Percentiles rank a stretch among this genome's conserved stretches.
These are phyloP conservation scores for Stephanodiscus triporus DNA, from an alignment of 108 stramenopile genomes.

Conservation along the genomic window DNA sequence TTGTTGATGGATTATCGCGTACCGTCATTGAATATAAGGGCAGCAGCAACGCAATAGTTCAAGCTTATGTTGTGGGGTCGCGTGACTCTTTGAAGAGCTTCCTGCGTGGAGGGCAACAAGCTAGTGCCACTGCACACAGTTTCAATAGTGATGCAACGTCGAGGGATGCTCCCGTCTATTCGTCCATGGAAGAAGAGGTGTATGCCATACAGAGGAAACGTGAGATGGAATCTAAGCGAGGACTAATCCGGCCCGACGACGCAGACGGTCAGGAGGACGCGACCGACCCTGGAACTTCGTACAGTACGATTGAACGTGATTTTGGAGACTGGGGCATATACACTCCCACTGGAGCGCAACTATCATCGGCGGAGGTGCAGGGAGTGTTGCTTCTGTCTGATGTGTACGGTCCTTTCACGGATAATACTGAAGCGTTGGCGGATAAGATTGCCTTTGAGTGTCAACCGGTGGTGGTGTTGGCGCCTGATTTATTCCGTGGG, in stretches of 20 bases:
- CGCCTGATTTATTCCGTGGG: constrained; percentile 82
- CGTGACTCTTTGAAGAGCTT: constrained; percentile 73
- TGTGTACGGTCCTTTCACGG: constrained; percentile 76
- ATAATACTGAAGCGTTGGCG: constrained; percentile 72
- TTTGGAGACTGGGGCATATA: constrained; percentile 85
- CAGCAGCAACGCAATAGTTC: constrained; percentile 64
- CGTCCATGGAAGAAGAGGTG: constrained; percentile 50
- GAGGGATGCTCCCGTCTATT: constrained; percentile 14
- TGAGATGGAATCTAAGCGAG: constrained; percentile 70
- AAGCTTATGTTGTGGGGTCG: constrained; percentile 83
- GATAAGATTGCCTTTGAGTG: constrained; percentile 93
- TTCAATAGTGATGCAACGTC: constrained; percentile 5
- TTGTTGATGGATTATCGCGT: constrained; percentile 76
- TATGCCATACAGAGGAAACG: constrained; percentile 59
- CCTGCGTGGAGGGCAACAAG: constrained; percentile 55
- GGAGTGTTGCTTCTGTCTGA: constrained; percentile 83
- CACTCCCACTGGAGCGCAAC: constrained; percentile 76
- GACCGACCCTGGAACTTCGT: constrained; percentile 62
- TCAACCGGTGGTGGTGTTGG: constrained; percentile 88
- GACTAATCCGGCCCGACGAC: constrained; percentile 60
- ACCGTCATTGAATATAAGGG: constrained; percentile 77
- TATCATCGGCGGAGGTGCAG: constrained; percentile 80
- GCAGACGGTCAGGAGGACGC: constrained; percentile 61
- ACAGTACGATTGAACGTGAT: constrained; percentile 68
- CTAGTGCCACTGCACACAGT: neutral